Conservation (phyloP, 176 grass and related monocot genomes). For the Musa beccarii region DNA sequence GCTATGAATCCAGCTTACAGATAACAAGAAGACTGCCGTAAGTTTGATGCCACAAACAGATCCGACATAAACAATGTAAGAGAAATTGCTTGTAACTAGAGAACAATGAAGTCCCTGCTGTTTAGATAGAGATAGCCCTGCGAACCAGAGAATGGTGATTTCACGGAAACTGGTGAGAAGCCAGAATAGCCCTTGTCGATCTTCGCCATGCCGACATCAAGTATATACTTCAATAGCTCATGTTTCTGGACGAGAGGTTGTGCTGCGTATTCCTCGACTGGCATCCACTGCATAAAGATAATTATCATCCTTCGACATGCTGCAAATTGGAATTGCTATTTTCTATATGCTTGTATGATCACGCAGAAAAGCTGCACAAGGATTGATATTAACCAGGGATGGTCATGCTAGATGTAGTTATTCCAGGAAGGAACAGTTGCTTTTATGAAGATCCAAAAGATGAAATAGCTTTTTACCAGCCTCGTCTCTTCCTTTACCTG, state of each 20-base stretch:
- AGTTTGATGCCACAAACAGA: too few species aligned
- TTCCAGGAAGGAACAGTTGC: too few species aligned
- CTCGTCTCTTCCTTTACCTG: background rate
- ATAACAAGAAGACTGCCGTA: too few species aligned
- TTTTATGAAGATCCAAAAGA: too few species aligned
- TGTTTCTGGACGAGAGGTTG: conserved; percentile 14
- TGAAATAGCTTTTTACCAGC: too few species aligned
- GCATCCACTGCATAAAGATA: conserved; percentile 17
- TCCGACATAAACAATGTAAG: too few species aligned
- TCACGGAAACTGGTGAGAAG: background rate
- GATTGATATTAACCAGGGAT: too few species aligned
- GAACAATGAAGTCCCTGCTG: background rate
- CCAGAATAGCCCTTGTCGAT: background rate
- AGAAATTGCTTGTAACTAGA: background rate
- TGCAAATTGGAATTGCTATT: too few species aligned
- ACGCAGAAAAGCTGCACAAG: too few species aligned
- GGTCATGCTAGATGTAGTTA: too few species aligned
- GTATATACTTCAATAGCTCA: background rate
- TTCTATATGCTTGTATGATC: too few species aligned
- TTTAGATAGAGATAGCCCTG: background rate
- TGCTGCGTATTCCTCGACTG: conserved; percentile 1
- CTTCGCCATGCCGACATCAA: conserved; percentile 9
- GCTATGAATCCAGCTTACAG: too few species aligned
- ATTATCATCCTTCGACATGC: background rate
- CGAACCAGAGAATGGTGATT: background rate